A percentile compares a stretch with the other conserved stretches of the same genome.
Evolutionary conservation across 169 alveolate genomes (phyloP).

Genomic region (Plasmodium vivax): DNA sequence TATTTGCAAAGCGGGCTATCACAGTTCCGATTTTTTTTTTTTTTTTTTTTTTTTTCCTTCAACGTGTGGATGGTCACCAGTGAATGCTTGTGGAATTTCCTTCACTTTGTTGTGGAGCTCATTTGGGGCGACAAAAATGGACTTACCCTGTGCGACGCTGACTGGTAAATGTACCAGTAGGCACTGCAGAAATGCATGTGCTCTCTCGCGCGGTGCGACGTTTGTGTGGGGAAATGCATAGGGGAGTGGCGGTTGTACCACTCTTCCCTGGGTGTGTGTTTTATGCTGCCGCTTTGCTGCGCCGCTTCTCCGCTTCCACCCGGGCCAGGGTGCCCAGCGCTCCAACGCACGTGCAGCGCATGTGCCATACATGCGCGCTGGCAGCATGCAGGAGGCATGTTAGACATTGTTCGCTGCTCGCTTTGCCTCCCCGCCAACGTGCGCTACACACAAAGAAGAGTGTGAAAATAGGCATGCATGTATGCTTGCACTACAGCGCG

Average conservation of each 20-base stretch:
- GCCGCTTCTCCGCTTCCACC: not conserved
- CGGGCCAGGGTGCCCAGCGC: not conserved
- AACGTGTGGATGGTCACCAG: not conserved
- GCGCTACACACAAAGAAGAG: not conserved
- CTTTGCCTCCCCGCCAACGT: not conserved
- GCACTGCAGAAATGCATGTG: not conserved
- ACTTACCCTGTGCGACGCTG: not conserved
- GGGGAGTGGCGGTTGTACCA: not conserved
- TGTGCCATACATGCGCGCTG: not conserved
- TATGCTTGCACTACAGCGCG: not conserved
- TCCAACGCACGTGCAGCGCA: not conserved
- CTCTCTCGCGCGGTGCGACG: not conserved
- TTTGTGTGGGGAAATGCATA: not conserved
- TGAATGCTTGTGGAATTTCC: not conserved
- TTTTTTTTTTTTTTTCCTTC: not conserved
- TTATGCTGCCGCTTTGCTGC: not conserved
- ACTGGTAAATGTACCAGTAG: not conserved
- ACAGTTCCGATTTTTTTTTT: not conserved
- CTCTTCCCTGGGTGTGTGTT: not conserved
- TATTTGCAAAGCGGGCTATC: not conserved
- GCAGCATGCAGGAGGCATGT: not conserved
- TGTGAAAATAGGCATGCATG: not conserved
- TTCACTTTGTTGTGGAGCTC: not conserved
- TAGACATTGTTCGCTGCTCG: conserved; percentile 25
- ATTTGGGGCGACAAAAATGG: not conserved